These are phyloP conservation scores for Triticum aestivum DNA, from an alignment of 176 grass and related monocot genomes.

Conservation along the genomic window DNA sequence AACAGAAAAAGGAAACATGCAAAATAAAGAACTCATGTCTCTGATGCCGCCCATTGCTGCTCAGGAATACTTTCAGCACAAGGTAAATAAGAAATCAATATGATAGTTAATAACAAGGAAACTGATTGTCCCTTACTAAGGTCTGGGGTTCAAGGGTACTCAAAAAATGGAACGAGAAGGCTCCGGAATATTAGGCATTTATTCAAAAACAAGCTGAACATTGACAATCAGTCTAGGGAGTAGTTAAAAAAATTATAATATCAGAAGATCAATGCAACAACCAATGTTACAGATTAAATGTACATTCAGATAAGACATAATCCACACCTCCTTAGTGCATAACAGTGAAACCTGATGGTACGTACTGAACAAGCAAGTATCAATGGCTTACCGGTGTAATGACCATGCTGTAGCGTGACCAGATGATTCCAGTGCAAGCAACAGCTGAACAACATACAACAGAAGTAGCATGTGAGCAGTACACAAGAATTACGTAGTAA, in stretches of 20 bases:
- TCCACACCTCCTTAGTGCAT: neutral
- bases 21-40: neutral
- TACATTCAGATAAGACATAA: constrained; percentile 1
- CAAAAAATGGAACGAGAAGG: neutral
- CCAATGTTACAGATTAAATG: neutral
- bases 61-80: neutral
- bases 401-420: constrained; percentile 69
- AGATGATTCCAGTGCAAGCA: constrained; percentile 57
- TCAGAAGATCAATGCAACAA: neutral
- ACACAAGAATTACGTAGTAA: neutral
- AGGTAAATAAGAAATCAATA: neutral
- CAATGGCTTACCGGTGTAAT: constrained; percentile 56
- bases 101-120: neutral
- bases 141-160: neutral
- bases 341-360: neutral
- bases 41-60: neutral
- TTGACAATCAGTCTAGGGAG: neutral
- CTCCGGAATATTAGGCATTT: neutral
- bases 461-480: neutral
- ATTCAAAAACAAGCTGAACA: neutral
- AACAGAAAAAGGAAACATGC: neutral
- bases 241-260: constrained; percentile 1
- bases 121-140: neutral
- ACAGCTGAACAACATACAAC: constrained; percentile 54
- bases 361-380: constrained; percentile 12